Percentiles rank a stretch among this genome's conserved stretches.
These are phyloP conservation scores for Bipolaris bicolor DNA, from an alignment of 2,329 filamentous ascomycete species.

Conservation along the genomic window DNA sequence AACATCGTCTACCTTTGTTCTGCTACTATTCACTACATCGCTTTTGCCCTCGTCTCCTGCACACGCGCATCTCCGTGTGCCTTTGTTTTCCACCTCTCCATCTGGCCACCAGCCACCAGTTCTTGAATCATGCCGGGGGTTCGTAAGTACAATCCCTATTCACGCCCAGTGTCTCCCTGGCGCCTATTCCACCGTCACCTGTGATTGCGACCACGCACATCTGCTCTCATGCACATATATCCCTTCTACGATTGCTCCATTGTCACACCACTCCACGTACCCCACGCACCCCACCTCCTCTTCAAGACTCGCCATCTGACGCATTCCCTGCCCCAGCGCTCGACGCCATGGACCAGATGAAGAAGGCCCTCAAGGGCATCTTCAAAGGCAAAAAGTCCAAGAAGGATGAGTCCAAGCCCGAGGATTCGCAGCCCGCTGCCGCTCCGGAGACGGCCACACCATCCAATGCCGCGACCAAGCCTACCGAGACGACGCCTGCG, in stretches of 20 bases:
- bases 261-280: background rate
- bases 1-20: slow-evolving; percentile 12
- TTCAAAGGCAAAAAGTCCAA: slow-evolving; percentile 44
- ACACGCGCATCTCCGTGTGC: background rate
- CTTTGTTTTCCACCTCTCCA: background rate
- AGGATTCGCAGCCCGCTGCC: slow-evolving; percentile 35
- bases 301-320: slow-evolving; percentile 15
- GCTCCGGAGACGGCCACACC: slow-evolving; percentile 32
- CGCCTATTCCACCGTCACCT: background rate
- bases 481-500: slow-evolving; percentile 45
- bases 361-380: slow-evolving; percentile 48
- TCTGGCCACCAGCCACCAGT: slow-evolving; percentile 1
- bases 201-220: background rate
- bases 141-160: slow-evolving; percentile 41
- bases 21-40: slow-evolving; percentile 7
- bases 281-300: background rate
- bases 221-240: background rate
- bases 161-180: slow-evolving; percentile 12
- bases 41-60: background rate
- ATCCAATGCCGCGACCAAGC: slow-evolving; percentile 28
- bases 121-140: slow-evolving; percentile 47
- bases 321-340: slow-evolving; percentile 32
- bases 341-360: slow-evolving; percentile 45
- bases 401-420: slow-evolving; percentile 35
- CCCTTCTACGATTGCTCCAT: background rate